Evolutionary conservation across 2,329 filamentous ascomycete genomes (phyloP).

Genomic region (Paramyrothecium sp.): DNA sequence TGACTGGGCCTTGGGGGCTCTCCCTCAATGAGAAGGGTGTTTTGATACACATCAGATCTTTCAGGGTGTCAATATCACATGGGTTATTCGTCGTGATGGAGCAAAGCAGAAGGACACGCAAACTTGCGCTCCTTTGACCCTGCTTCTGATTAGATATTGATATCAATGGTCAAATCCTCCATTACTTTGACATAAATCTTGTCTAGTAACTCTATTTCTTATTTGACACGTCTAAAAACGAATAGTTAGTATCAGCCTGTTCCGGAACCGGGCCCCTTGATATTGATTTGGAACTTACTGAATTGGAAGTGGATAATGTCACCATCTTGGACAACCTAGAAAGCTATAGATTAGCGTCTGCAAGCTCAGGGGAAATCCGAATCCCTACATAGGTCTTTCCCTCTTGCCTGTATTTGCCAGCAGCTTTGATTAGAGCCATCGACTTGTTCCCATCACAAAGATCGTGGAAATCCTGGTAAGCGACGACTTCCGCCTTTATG

Average conservation of each 20-base stretch:
- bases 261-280: not conserved
- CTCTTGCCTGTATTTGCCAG: conserved; percentile 43
- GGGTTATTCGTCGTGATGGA: too few relatives aligned
- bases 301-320: conserved; percentile 44
- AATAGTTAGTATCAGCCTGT: conserved; percentile 4
- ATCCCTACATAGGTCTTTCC: conserved; percentile 38
- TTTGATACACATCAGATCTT: too few relatives aligned
- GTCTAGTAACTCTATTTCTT: too few relatives aligned
- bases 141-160: too few relatives aligned
- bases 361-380: not conserved
- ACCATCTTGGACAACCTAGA: conserved; percentile 38
- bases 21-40: too few relatives aligned
- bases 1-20: too few relatives aligned
- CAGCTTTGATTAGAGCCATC: conserved; percentile 43
- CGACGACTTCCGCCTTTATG: conserved; percentile 44
- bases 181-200: too few relatives aligned
- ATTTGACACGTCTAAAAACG: conserved; percentile 15
- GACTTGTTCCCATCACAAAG: conserved; percentile 40
- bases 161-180: too few relatives aligned
- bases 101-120: too few relatives aligned
- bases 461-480: conserved; percentile 43
- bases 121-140: too few relatives aligned
- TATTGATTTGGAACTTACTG: conserved; percentile 33
- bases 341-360: conserved; percentile 17
- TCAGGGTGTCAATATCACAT: too few relatives aligned